Base-by-base conservation (phyloP, 345 rosid species). In the Boechera retrofracta region DNA sequence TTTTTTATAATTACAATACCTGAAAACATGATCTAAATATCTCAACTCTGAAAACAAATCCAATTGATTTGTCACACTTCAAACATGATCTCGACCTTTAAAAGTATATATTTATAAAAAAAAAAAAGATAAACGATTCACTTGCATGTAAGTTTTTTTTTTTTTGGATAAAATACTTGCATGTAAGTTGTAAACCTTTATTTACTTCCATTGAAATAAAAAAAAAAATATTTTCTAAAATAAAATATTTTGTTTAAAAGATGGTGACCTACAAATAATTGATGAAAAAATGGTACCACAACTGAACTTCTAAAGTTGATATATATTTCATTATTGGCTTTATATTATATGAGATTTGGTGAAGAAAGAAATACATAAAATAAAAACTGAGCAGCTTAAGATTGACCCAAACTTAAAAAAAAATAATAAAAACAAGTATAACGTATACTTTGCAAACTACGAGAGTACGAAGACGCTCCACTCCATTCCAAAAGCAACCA, bases 401-500 rank as follows among this genome's bases (percentile, higher is more conserved):
- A 47, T 71, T 71, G 67, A 47, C 58, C 45, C 35, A 45, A 33
- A 36, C 3, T 36, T 36, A 2, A 28, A 57, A 6, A 1, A 31
- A 1, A 31, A 42, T 1, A 13, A n/a, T 5, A 28, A 29, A 36
- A 26, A 26, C 15, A 58, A 65, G 10, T 66, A 66, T 47, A 66
- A 57, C 78, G 67, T 26, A 75, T 75, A 56, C 16, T 75, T 67
- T 58, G 44, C 60, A 38, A 58, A 66, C 60, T 36, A 58, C 29
- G 29, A 28, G 29, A 2, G 29, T 28, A 28, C 35, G 79, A 28
- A 65, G 56, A 61, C 77, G 70, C 70, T 63, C 70, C 70, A 53
- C 70, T 63, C 70, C 70, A 53, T 39, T 39, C 77, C 54, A 73
- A 73, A 73, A 63, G 77, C 10, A 39, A 28, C 7, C 60, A 72